phyloP scores from a whole-genome alignment of 192 early-diverging fungal species.

The Backusella sp. region DNA sequence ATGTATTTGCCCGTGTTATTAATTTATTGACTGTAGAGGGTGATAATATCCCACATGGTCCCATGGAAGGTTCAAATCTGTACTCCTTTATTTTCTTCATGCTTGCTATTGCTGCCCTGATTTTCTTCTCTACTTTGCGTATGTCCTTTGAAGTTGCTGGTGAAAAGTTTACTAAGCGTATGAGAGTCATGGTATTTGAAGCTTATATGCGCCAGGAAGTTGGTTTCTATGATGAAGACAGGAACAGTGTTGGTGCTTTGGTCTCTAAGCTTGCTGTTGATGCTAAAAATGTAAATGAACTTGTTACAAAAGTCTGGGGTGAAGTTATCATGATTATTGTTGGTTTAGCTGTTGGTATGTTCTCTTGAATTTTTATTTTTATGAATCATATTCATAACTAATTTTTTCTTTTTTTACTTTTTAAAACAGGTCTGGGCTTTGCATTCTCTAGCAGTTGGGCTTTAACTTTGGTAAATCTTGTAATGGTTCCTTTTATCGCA shows the following conservation, averaged over 20 bases:
- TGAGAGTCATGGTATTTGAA: slow-evolving; percentile 65
- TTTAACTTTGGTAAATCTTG: slow-evolving; percentile 74
- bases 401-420: neutral
- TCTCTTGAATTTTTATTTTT: neutral
- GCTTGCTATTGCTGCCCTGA: slow-evolving; percentile 47
- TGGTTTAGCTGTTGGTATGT: slow-evolving; percentile 23
- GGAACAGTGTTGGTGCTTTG: slow-evolving; percentile 72
- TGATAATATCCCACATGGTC: slow-evolving; percentile 21
- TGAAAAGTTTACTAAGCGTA: slow-evolving; percentile 59
- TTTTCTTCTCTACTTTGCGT: slow-evolving; percentile 56
- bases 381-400: neutral
- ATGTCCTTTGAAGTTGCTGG: slow-evolving; percentile 62
- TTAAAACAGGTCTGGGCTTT: slow-evolving; percentile 35
- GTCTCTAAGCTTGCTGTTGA: slow-evolving; percentile 79
- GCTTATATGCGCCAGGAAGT: slow-evolving; percentile 82
- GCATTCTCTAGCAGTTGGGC: slow-evolving; percentile 78
- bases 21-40: slow-evolving; percentile 39
- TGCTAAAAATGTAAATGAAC: slow-evolving; percentile 49
- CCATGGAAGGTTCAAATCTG: slow-evolving; percentile 34
- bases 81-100: slow-evolving; percentile 37
- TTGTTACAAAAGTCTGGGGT: slow-evolving; percentile 53
- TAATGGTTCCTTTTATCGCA: slow-evolving; percentile 55
- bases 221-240: slow-evolving; percentile 79
- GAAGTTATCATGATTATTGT: slow-evolving; percentile 27
- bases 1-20: slow-evolving; percentile 47